phyloP scores from a whole-genome alignment of 2,329 filamentous ascomycete genomes.

The Rachicladosporium sp. region DNA sequence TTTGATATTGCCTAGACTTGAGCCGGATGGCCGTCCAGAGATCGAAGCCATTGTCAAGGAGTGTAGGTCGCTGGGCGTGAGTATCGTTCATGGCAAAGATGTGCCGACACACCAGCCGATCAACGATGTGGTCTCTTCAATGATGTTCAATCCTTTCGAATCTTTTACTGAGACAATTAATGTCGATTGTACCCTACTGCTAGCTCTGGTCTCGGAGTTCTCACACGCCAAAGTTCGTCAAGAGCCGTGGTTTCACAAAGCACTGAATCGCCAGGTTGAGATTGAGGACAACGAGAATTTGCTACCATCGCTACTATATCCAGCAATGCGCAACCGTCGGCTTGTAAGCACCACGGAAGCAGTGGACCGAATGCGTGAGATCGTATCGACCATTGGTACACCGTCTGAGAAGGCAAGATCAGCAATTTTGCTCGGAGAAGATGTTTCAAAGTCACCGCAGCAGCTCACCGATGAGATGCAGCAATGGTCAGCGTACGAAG shows the following conservation, averaged over 20 bases:
- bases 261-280: conserved; percentile 52
- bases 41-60: conserved; percentile 45
- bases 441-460: conserved; percentile 20
- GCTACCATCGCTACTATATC: conserved; percentile 49
- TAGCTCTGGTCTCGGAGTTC: conserved; percentile 62
- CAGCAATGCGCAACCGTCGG: conserved; percentile 41
- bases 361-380: conserved; percentile 52
- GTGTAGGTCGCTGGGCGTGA: conserved; percentile 40
- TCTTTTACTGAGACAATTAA: conserved; percentile 37
- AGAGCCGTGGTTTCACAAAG: conserved; percentile 43
- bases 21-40: conserved; percentile 36
- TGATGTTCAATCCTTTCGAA: conserved; percentile 28
- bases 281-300: conserved; percentile 51
- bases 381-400: conserved; percentile 52
- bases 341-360: conserved; percentile 58
- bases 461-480: conserved; percentile 21
- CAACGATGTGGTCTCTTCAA: conserved; percentile 14
- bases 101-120: conserved; percentile 11
- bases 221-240: conserved; percentile 43
- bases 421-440: conserved; percentile 43
- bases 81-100: conserved; percentile 21
- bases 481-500: conserved; percentile 40
- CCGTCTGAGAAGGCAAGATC: conserved; percentile 48
- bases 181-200: conserved; percentile 57
- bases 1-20: conserved; percentile 51